These are phyloP conservation scores for Lachnellula occidentalis DNA, from an alignment of 2,329 filamentous ascomycete genomes.

Conservation along the genomic window DNA sequence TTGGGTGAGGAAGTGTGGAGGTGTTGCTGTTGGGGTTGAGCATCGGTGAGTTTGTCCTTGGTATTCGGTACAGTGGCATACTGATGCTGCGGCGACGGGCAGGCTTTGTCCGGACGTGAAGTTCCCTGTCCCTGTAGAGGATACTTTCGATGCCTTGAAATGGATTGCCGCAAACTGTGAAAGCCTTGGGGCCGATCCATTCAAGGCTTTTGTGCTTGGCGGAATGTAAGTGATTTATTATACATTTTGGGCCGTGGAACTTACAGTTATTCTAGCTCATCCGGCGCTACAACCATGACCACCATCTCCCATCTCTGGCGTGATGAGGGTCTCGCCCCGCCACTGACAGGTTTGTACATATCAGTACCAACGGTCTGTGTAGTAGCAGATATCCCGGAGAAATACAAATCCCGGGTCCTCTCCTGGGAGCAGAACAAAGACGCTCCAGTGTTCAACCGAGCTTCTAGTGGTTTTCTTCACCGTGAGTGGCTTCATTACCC, in stretches of 20 bases:
- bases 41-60: conserved; percentile 22
- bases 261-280: not conserved
- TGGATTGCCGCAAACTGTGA: conserved; percentile 29
- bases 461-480: not conserved
- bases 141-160: conserved; percentile 39
- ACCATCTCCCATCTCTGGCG: conserved; percentile 35
- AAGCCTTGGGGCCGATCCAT: conserved; percentile 32
- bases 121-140: conserved; percentile 38
- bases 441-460: not conserved
- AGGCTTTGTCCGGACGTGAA: conserved; percentile 38
- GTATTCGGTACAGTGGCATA: not conserved
- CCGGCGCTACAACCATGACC: conserved; percentile 30
- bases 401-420: not conserved
- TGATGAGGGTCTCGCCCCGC: conserved; percentile 35
- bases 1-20: conserved; percentile 28
- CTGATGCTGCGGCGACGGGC: not conserved
- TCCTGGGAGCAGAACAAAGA: conserved; percentile 6
- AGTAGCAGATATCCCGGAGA: conserved; percentile 3
- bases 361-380: not conserved
- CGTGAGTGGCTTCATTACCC: not conserved
- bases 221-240: conserved; percentile 27
- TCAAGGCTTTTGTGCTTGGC: conserved; percentile 41
- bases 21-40: conserved; percentile 35
- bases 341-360: conserved; percentile 36
- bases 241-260: conserved; percentile 33